Evolutionary conservation across 495 filamentous ascomycete species (phyloP).

Genomic region (Filosporella fistucella): DNA sequence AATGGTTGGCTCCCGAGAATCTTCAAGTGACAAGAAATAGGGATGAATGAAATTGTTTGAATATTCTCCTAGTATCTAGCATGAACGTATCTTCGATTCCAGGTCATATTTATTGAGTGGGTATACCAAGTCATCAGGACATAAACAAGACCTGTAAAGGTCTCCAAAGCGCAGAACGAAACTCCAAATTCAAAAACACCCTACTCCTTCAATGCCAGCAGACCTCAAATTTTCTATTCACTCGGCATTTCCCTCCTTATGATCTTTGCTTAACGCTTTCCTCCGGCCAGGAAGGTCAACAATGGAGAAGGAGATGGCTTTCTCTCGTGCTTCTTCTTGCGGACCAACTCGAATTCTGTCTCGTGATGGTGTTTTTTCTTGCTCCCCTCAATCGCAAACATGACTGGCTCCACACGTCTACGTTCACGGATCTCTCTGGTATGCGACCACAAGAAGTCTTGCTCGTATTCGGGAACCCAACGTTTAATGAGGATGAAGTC

Average conservation of each 20-base stretch:
- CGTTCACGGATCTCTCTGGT: constrained; percentile 57
- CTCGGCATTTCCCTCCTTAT: neutral
- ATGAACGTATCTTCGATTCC: neutral
- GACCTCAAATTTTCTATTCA: neutral
- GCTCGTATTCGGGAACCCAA: constrained; percentile 69
- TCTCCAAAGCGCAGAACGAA: neutral
- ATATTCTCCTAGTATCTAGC: neutral
- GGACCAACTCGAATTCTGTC: constrained; percentile 22
- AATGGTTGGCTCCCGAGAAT: neutral
- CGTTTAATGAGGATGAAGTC: constrained; percentile 74
- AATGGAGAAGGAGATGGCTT: constrained; percentile 23
- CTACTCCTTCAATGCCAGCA: neutral
- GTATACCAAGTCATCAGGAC: constrained; percentile 7
- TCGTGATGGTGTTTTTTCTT: constrained; percentile 22
- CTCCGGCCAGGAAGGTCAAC: constrained; percentile 24
- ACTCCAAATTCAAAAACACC: neutral
- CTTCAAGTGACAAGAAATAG: neutral
- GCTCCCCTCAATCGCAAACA: constrained; percentile 1
- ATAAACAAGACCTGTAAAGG: neutral
- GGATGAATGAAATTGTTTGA: neutral
- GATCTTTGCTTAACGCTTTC: constrained; percentile 11
- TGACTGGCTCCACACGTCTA: constrained; percentile 1
- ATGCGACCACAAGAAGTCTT: constrained; percentile 69
- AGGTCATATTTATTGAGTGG: constrained; percentile 14
- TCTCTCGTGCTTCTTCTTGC: constrained; percentile 24